Conservation (phyloP, 768 basidiomycete genomes). For the Calocybe cyanea region DNA sequence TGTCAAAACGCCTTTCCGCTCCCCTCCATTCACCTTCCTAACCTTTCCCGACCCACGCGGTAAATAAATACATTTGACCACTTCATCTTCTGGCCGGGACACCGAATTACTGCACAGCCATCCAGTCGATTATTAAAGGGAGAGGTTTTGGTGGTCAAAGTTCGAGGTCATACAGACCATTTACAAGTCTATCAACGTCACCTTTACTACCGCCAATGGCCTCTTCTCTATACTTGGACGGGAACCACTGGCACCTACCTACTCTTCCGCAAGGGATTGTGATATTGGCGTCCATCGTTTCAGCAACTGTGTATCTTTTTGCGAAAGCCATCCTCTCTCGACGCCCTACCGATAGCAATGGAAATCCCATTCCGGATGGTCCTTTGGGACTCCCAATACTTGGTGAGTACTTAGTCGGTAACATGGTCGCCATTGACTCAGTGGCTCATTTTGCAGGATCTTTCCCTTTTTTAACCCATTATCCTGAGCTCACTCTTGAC, state of each 20-base stretch:
- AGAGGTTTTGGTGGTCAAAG: no score
- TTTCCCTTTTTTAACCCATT: slow-evolving; percentile 35
- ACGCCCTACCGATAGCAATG: slow-evolving; percentile 13
- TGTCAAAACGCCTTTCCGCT: slow-evolving; percentile 10
- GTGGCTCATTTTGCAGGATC: slow-evolving; percentile 19
- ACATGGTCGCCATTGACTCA: not conserved
- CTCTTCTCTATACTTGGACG: slow-evolving; percentile 1
- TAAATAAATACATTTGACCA: no score
- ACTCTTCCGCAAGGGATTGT: slow-evolving; percentile 17
- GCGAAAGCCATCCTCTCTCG: slow-evolving; percentile 5
- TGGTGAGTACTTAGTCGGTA: slow-evolving; percentile 16
- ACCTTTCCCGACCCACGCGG: slow-evolving; percentile 2
- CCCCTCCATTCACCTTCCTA: not conserved
- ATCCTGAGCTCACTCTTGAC: slow-evolving; percentile 39
- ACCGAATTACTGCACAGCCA: slow-evolving; percentile 6
- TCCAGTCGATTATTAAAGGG: slow-evolving; percentile 8
- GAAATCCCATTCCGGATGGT: slow-evolving; percentile 19
- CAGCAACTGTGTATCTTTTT: slow-evolving; percentile 20
- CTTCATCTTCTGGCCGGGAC: no score
- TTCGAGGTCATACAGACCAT: slow-evolving; percentile 2
- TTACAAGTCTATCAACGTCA: no score
- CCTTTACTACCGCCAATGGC: slow-evolving; percentile 9
- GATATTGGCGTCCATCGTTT: slow-evolving; percentile 21
- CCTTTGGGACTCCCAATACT: slow-evolving; percentile 20
- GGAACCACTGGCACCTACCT: slow-evolving; percentile 10